Evolutionary conservation across 768 basidiomycete genomes (phyloP).

Genomic region (Leccinum boreale): DNA sequence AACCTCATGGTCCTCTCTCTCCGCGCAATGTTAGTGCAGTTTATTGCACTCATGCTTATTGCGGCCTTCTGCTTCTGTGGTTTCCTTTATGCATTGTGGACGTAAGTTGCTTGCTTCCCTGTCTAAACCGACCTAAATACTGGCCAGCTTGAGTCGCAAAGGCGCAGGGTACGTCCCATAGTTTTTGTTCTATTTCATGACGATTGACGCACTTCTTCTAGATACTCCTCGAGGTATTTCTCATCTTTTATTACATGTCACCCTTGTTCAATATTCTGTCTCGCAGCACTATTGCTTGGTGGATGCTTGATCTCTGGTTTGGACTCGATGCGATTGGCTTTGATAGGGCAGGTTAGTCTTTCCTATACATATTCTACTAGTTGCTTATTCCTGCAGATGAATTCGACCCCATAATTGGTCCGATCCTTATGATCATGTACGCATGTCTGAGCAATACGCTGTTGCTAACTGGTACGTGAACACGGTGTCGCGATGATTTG

Average conservation of each 20-base stretch:
- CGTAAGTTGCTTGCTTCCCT: constrained; percentile 48
- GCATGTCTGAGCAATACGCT: constrained; percentile 92
- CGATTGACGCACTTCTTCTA: constrained; percentile 17
- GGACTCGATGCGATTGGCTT: constrained; percentile 95
- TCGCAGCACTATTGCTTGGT: constrained; percentile 75
- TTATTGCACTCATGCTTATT: constrained; percentile 76
- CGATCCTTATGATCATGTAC: constrained; percentile 86
- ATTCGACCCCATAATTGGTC: constrained; percentile 88
- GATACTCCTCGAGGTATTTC: constrained; percentile 35
- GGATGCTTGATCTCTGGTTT: constrained; percentile 93
- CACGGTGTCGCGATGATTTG: background rate
- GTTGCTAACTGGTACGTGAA: constrained; percentile 73
- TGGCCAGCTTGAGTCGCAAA: constrained; percentile 56
- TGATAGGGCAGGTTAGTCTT: constrained; percentile 65
- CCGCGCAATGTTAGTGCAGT: constrained; percentile 92
- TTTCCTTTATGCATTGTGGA: constrained; percentile 92
- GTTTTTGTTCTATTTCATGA: background rate
- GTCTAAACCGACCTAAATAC: constrained; percentile 7
- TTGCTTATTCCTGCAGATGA: constrained; percentile 39
- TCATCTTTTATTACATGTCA: background rate
- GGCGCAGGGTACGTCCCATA: constrained; percentile 45
- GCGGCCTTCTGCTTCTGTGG: constrained; percentile 90
- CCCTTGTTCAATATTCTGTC: background rate
- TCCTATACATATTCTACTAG: background rate
- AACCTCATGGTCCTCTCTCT: constrained; percentile 79